These are phyloP conservation scores for Piper betle DNA, from an alignment of 164 flowering plant species.

Conservation along the genomic window DNA sequence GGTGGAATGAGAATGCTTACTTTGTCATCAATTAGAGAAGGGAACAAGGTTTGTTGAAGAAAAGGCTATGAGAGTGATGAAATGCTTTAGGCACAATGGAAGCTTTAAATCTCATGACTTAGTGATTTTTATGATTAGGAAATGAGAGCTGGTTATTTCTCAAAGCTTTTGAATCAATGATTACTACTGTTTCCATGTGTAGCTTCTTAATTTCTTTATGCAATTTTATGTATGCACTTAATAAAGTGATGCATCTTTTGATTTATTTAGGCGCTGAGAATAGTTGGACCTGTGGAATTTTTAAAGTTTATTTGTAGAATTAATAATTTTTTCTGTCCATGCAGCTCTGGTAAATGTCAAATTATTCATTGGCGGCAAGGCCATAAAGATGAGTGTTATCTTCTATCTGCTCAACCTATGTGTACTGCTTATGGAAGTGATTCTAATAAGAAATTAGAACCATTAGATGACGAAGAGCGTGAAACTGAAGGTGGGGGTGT, in stretches of 20 bases:
- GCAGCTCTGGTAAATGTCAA: constrained; percentile 82
- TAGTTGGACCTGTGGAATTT: no score
- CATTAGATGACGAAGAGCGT: constrained; percentile 8
- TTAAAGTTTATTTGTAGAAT: background rate
- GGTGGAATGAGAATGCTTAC: no score
- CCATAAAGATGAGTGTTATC: constrained; percentile 67
- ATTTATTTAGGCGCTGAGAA: background rate
- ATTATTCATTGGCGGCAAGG: constrained; percentile 83
- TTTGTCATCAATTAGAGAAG: no score
- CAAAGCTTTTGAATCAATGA: background rate
- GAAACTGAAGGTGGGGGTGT: constrained; percentile 3
- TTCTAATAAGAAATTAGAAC: constrained; percentile 6
- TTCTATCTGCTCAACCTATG: constrained; percentile 11
- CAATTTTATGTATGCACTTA: background rate
- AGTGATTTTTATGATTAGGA: background rate
- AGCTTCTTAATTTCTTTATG: background rate
- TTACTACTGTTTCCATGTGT: background rate
- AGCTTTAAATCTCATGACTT: background rate
- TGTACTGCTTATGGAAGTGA: constrained; percentile 14
- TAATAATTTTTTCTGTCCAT: background rate
- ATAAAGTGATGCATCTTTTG: background rate
- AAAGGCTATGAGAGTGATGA: no score
- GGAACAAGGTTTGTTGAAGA: no score
- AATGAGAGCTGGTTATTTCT: background rate
- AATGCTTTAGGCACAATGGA: no score